Conservation (phyloP, 768 basidiomycete genomes). For the Pulveroboletus ravenelii region DNA sequence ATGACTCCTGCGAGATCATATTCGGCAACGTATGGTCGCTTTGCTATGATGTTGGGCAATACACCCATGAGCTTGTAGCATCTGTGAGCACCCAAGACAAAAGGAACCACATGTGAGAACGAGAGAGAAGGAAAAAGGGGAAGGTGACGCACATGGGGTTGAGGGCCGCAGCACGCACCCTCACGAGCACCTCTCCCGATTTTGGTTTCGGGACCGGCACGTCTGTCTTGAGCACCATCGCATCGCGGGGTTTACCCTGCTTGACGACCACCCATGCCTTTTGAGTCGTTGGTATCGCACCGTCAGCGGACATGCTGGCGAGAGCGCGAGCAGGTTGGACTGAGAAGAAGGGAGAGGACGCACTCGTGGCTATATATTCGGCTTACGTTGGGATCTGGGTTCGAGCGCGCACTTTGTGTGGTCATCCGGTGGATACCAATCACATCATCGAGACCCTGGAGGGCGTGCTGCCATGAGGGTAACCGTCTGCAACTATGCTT, state of each 20-base stretch:
- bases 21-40: constrained; percentile 52
- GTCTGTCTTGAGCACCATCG: constrained; percentile 27
- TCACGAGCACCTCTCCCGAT: constrained; percentile 45
- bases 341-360: no score
- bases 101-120: not conserved
- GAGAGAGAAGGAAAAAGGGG: not conserved
- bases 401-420: no score
- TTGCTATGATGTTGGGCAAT: constrained; percentile 43
- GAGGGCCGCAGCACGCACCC: constrained; percentile 51
- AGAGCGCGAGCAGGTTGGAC: no score
- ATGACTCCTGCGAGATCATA: constrained; percentile 62
- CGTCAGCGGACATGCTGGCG: constrained; percentile 5
- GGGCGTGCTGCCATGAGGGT: no score
- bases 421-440: no score
- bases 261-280: constrained; percentile 30
- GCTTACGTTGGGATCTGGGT: no score
- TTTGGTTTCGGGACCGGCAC: constrained; percentile 32
- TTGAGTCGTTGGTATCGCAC: constrained; percentile 17
- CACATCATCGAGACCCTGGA: no score
- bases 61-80: constrained; percentile 54
- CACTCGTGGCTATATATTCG: no score
- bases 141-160: constrained; percentile 56
- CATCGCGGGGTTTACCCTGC: constrained; percentile 28
- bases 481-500: no score
- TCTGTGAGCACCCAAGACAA: constrained; percentile 34